Evolutionary conservation across 495 filamentous ascomycete genomes (phyloP).

Genomic region (Sordaria brevicollis): DNA sequence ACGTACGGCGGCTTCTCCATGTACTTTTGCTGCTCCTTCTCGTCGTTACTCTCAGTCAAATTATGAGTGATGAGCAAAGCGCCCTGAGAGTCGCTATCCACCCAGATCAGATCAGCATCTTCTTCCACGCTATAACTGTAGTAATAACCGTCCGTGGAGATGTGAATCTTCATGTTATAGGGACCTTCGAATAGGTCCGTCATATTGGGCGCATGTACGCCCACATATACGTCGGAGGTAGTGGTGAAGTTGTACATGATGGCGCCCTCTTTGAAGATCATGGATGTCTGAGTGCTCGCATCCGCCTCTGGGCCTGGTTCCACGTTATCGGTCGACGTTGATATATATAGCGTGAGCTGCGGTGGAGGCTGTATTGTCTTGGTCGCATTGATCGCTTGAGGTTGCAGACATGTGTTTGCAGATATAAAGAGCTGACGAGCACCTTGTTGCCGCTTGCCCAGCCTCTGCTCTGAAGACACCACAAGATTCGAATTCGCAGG

Average conservation of each 20-base stretch:
- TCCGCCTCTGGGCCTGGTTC: constrained; percentile 54
- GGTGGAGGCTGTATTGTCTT: constrained; percentile 39
- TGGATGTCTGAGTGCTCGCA: constrained; percentile 30
- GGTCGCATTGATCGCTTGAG: constrained; percentile 35
- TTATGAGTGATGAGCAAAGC: constrained; percentile 71
- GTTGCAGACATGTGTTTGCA: constrained; percentile 71
- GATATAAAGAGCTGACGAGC: constrained; percentile 59
- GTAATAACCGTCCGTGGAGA: constrained; percentile 68
- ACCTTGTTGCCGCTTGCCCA: constrained; percentile 16
- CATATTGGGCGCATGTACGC: constrained; percentile 56
- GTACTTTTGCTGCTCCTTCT: constrained; percentile 37
- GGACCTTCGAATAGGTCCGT: constrained; percentile 41
- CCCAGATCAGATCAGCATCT: constrained; percentile 47
- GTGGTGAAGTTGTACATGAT: constrained; percentile 44
- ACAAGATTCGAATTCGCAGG: not conserved
- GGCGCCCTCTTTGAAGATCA: constrained; percentile 46
- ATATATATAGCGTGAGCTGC: constrained; percentile 71
- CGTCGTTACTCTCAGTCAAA: constrained; percentile 37
- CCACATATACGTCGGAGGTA: constrained; percentile 58
- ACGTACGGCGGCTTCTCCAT: constrained; percentile 58
- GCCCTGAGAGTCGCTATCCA: constrained; percentile 70
- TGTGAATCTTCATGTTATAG: constrained; percentile 72
- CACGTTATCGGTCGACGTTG: constrained; percentile 50
- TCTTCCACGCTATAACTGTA: constrained; percentile 42
- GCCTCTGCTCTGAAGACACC: constrained; percentile 4